Percentiles rank a stretch among this genome's conserved stretches.
phyloP scores from a whole-genome alignment of 2,329 filamentous ascomycete genomes.

The Talaromyces pinophilus region DNA sequence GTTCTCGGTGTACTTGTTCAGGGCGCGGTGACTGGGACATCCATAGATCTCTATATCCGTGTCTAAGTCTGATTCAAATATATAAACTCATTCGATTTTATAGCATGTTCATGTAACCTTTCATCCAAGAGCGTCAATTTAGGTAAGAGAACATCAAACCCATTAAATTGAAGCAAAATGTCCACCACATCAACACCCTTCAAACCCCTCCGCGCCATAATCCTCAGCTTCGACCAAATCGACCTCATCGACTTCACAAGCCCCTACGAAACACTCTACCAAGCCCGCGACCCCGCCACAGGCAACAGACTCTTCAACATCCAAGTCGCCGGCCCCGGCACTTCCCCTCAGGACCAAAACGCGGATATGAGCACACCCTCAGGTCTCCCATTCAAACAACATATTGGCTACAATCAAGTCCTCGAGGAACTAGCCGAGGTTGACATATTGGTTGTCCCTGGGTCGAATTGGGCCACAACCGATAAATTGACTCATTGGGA shows the following conservation, averaged over 20 bases:
- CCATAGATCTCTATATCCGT: not conserved
- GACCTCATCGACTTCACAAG: slow-evolving; percentile 16
- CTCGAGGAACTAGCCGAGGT: not conserved
- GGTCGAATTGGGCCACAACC: not conserved
- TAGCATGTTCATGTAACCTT: not conserved
- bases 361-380: not conserved
- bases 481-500: not conserved
- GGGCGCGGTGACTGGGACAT: not conserved
- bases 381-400: not conserved
- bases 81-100: not conserved
- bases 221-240: slow-evolving; percentile 14
- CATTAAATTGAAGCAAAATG: not conserved
- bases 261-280: slow-evolving; percentile 17
- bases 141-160: too few relatives aligned
- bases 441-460: not conserved
- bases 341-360: not conserved
- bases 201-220: not conserved
- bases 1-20: slow-evolving; percentile 4
- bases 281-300: slow-evolving; percentile 8
- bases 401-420: slow-evolving; percentile 1
- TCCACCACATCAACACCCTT: not conserved
- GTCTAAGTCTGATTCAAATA: not conserved
- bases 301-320: slow-evolving; percentile 5
- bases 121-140: not conserved
- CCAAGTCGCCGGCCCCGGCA: not conserved